These are phyloP conservation scores for Aquilaria sinensis DNA, from an alignment of 345 rosid species.

Conservation along the genomic window DNA sequence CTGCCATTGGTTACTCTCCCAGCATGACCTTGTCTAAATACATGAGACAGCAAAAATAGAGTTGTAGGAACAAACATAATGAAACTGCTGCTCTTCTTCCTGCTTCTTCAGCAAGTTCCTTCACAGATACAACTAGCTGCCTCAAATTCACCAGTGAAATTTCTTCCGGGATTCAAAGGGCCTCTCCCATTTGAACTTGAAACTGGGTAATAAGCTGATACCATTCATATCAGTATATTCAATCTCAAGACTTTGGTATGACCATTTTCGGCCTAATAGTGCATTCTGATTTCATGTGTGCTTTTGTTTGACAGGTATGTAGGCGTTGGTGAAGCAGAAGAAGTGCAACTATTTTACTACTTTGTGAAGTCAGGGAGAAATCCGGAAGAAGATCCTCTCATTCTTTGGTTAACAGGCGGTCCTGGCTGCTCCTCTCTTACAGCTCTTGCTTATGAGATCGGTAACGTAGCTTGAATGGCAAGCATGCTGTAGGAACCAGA, in stretches of 20 bases:
- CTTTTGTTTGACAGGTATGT: neutral
- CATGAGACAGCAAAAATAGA: too few relatives aligned
- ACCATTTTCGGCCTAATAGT: too few relatives aligned
- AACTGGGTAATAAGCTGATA: slow-evolving; percentile 44
- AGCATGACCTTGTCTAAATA: too few relatives aligned
- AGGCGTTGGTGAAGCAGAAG: slow-evolving; percentile 4
- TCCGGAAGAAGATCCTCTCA: slow-evolving; percentile 21
- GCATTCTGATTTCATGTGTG: neutral
- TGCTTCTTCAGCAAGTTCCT: slow-evolving; percentile 8
- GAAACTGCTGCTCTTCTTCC: too few relatives aligned
- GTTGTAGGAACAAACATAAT: too few relatives aligned
- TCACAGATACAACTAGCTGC: slow-evolving; percentile 3
- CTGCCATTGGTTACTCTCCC: too few relatives aligned
- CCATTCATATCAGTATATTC: too few relatives aligned
- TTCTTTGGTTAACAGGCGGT: slow-evolving; percentile 38
- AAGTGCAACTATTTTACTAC: slow-evolving; percentile 29
- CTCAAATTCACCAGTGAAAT: slow-evolving; percentile 23
- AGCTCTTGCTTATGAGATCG: slow-evolving; percentile 27
- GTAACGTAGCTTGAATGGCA: slow-evolving; percentile 1
- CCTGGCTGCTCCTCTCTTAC: slow-evolving; percentile 39
- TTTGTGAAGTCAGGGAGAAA: slow-evolving; percentile 28
- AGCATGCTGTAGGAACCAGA: neutral
- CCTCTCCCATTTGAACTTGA: slow-evolving; percentile 62
- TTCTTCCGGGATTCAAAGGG: slow-evolving; percentile 67
- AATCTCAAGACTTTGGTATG: too few relatives aligned